phyloP scores from a whole-genome alignment of 176 grass and related monocot genomes.

The Pharus latifolius region DNA sequence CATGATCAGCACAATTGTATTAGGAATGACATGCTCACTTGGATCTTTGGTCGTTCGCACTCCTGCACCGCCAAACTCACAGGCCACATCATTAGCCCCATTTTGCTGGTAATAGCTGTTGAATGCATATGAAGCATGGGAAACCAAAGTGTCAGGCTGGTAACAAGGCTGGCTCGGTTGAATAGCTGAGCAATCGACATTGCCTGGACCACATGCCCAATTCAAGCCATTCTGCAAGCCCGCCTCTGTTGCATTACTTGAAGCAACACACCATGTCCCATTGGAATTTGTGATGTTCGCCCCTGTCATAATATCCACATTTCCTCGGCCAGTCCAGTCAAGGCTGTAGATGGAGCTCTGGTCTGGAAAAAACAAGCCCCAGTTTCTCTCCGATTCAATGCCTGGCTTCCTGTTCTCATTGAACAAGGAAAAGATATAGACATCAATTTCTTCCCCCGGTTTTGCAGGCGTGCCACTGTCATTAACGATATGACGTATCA shows the following conservation, averaged over 20 bases:
- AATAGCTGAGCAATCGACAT: conserved; percentile 88
- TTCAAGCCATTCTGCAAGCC: conserved; percentile 86
- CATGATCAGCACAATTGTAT: background rate
- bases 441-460: conserved; percentile 79
- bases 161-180: conserved; percentile 97
- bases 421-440: conserved; percentile 96
- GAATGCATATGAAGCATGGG: conserved; percentile 85
- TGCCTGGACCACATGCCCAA: conserved; percentile 89
- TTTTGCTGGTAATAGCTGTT: conserved; percentile 92
- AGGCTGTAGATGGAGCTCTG: conserved; percentile 83
- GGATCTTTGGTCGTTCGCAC: conserved; percentile 71
- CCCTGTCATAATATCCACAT: conserved; percentile 77
- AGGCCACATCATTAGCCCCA: conserved; percentile 77
- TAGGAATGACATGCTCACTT: conserved; percentile 40
- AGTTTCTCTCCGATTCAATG: conserved; percentile 90
- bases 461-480: conserved; percentile 80
- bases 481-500: conserved; percentile 82
- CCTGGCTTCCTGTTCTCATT: conserved; percentile 93
- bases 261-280: conserved; percentile 82
- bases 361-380: conserved; percentile 84
- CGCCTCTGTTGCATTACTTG: conserved; percentile 56
- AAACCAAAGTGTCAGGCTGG: conserved; percentile 64
- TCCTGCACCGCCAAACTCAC: conserved; percentile 70
- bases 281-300: conserved; percentile 78
- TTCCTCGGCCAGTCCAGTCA: conserved; percentile 82